A percentile compares a stretch with the other conserved stretches of the same genome.
These are phyloP conservation scores for Tulasnella sp. DNA, from an alignment of 768 basidiomycete species.

Conservation along the genomic window DNA sequence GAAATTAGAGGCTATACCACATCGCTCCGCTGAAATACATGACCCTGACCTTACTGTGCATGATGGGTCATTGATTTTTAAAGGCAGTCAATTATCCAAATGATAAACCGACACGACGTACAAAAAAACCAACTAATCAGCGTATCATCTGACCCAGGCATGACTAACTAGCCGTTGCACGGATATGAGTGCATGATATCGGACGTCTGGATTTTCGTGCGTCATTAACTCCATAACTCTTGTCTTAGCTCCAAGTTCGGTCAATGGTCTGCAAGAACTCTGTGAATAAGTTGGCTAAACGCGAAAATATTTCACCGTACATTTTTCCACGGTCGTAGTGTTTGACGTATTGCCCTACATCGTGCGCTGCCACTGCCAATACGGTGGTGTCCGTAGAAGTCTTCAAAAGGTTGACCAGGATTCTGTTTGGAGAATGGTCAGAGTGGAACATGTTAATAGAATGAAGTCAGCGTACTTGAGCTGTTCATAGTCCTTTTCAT, in stretches of 20 bases:
- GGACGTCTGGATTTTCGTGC: constrained; percentile 73
- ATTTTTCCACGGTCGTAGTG: constrained; percentile 85
- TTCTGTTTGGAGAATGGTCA: constrained; percentile 43
- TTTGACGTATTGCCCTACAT: constrained; percentile 88
- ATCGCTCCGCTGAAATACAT: no score
- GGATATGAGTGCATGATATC: constrained; percentile 81
- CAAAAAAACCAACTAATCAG: constrained; percentile 1
- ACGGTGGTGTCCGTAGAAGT: constrained; percentile 60
- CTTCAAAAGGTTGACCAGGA: constrained; percentile 56
- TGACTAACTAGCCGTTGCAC: constrained; percentile 89
- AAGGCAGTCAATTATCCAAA: no score
- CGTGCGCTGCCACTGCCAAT: constrained; percentile 84
- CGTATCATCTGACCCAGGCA: constrained; percentile 39
- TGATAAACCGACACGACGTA: not conserved
- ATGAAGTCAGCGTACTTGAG: constrained; percentile 46
- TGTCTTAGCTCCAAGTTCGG: constrained; percentile 75
- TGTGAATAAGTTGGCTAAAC: not conserved
- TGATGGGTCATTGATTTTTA: no score
- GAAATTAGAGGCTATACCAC: not conserved
- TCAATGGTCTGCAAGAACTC: constrained; percentile 46
- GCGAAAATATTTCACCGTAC: constrained; percentile 33
- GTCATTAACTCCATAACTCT: constrained; percentile 88
- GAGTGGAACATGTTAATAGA: not conserved
- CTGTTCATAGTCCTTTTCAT: constrained; percentile 71
- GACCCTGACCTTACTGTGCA: no score